Conservation (phyloP, 768 basidiomycete genomes). For the Tephrocybe sp. region DNA sequence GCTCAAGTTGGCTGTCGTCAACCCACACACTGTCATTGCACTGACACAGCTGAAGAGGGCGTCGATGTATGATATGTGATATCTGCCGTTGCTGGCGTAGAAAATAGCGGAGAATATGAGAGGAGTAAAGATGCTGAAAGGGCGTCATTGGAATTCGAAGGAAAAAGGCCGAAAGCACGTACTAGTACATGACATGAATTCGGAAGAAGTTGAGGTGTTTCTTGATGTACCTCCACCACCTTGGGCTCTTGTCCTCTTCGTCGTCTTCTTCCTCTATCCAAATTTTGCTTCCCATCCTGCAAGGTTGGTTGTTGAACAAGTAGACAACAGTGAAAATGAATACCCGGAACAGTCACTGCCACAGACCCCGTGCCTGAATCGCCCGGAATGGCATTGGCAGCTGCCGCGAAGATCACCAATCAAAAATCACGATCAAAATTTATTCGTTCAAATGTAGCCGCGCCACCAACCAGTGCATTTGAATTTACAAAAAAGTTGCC, state of each 20-base stretch:
- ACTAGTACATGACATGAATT: conserved; percentile 62
- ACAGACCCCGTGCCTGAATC: too few relatives aligned
- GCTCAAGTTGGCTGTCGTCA: conserved; percentile 68
- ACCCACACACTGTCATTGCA: conserved; percentile 77
- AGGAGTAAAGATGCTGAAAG: conserved; percentile 69
- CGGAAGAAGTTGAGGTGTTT: conserved; percentile 67
- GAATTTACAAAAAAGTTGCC: not conserved
- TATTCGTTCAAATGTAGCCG: too few relatives aligned
- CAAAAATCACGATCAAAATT: not conserved
- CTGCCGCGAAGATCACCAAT: not conserved
- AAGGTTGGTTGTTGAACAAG: not conserved
- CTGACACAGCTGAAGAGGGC: conserved; percentile 75
- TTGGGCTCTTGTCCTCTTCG: conserved; percentile 1
- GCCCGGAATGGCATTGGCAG: too few relatives aligned
- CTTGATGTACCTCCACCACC: conserved; percentile 30
- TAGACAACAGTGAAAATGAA: not conserved
- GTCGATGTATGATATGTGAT: conserved; percentile 73
- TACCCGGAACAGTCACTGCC: not conserved
- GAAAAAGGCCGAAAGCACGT: conserved; percentile 22
- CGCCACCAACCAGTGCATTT: too few relatives aligned
- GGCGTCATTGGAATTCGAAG: conserved; percentile 9
- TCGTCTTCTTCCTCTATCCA: conserved; percentile 10
- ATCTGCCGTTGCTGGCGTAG: conserved; percentile 77
- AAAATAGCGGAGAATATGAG: conserved; percentile 77
- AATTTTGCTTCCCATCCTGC: not conserved